phyloP scores from a whole-genome alignment of 345 rosid genomes.

The Noccaea caerulescens region DNA sequence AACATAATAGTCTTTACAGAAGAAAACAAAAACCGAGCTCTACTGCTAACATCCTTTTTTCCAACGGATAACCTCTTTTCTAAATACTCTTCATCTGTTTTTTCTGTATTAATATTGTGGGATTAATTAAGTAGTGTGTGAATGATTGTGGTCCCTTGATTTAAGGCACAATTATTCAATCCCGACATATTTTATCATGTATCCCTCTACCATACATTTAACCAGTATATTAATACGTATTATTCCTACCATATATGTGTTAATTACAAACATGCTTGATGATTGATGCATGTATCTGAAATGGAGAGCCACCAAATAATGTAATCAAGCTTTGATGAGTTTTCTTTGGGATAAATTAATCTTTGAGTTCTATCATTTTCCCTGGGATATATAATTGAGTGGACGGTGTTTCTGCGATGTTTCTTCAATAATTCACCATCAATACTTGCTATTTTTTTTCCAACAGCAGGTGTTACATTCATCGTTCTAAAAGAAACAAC shows the following conservation, averaged over 20 bases:
- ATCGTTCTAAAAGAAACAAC: too few relatives aligned
- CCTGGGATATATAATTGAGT: neutral
- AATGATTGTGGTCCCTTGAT: neutral
- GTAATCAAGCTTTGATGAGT: neutral
- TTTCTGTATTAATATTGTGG: neutral
- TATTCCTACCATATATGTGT: neutral
- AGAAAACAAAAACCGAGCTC: neutral
- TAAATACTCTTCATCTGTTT: neutral
- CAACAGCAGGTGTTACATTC: neutral
- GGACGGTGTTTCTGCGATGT: neutral
- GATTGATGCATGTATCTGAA: conserved; percentile 11
- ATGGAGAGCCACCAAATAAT: neutral
- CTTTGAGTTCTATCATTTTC: neutral
- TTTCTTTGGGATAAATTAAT: too few relatives aligned
- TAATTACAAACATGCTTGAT: neutral
- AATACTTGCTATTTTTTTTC: neutral
- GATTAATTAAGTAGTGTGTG: neutral
- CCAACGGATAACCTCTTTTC: neutral
- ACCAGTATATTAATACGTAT: neutral
- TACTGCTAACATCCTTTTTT: neutral
- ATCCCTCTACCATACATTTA: neutral
- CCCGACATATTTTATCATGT: neutral
- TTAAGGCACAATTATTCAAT: neutral
- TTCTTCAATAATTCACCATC: neutral
- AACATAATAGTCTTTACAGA: neutral